These are phyloP conservation scores for Metrosideros polymorpha DNA, from an alignment of 441 rosid genomes.

Conservation along the genomic window DNA sequence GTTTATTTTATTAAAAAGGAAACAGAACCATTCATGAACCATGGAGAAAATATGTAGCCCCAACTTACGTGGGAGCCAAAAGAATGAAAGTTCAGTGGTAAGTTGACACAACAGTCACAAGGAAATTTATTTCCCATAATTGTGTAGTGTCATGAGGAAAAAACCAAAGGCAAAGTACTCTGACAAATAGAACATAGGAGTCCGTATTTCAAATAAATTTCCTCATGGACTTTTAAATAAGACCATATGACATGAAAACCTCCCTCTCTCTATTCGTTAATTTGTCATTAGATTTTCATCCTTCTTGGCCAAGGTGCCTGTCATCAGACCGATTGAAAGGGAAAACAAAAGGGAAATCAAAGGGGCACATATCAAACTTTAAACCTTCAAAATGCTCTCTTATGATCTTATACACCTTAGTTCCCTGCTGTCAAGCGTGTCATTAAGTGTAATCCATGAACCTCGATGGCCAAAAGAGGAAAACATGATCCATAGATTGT, in stretches of 20 bases:
- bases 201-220: neutral
- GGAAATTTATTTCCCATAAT: neutral
- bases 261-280: neutral
- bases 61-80: neutral
- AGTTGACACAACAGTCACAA: neutral
- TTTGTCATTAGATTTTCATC: neutral
- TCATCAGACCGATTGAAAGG: neutral
- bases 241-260: neutral
- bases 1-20: neutral
- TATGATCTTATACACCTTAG: neutral
- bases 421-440: neutral
- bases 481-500: neutral
- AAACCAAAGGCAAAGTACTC: neutral
- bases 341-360: neutral
- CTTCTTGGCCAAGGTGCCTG: neutral
- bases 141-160: neutral
- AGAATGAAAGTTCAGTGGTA: neutral
- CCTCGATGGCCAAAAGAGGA: neutral
- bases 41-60: neutral
- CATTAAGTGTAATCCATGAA: neutral
- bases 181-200: neutral
- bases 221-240: neutral
- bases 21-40: neutral
- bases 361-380: neutral
- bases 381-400: neutral